Evolutionary conservation across 164 flowering plant species (phyloP), one percentile per base, ranked within the genome.

Genomic region (Piper betle): DNA sequence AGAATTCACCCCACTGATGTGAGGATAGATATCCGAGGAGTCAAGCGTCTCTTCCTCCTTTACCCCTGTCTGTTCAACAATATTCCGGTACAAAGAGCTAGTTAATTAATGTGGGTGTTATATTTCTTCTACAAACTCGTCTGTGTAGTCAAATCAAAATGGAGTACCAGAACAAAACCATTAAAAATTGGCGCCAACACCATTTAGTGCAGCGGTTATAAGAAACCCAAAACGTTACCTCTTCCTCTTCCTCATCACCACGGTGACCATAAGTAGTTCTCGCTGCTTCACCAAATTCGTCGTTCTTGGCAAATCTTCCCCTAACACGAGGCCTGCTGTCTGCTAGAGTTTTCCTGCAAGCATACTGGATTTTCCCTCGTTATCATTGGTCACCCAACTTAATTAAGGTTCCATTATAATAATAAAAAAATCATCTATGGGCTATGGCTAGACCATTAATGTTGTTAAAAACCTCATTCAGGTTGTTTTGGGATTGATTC

Each of bases 271-370:
- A 52, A 59, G 57, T 75, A 53, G 73, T 46, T 64, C 88, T 83
- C 0, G 60, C 53, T 3, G 72, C 39, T 57, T 86, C 88, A 37
- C 85, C 87, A 48, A 80, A 80, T 10, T 93, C 97, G 52, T 93
- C 96, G 39, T 90, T 93, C 77, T 90, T 93, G 0, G 99, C 99
- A 69, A 93, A 93, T 70, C 99, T 80, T 74, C 99, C 99, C 72
- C 96, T 79, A 6, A 93, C 99, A 43, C 99, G 79, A 37, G 99
- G 99, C 52, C 97, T 73, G 72, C 97, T 88, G 65, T 93, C 99
- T 48, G 97, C 99, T 37, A 93, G 84, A 13, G 97, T 86, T 69
- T 93, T 93, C n/a, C 99, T 85, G 71, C 99, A 93, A 20, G 96
- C 97, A 78, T 93, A 93, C 96, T 93, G 83, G 73, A 72, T 8